Base-by-base conservation (phyloP, 352 stramenopile species). In the Thraustotheca clavata region DNA sequence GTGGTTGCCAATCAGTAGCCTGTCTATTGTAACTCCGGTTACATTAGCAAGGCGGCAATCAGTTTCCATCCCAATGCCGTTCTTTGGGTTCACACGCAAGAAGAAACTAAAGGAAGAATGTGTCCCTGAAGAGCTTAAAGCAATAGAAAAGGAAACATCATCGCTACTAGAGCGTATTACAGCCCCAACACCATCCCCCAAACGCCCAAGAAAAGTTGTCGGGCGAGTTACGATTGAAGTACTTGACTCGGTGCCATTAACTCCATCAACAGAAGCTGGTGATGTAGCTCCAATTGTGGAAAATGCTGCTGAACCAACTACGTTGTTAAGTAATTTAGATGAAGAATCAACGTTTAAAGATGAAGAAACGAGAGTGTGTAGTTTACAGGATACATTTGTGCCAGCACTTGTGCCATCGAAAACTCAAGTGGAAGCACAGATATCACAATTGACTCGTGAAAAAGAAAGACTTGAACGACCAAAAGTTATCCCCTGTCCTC, bases 141-240 rank as follows among this genome's bases (percentile, higher is more conserved):
- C 85, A 52, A 67, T 91, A 16, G 71, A 88, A 36, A 72, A 71
- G 0, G 82, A 89, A 67, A 91, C 82, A 0, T 32, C 73, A 0
- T 71, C 81, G 67, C 69, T 91, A 4, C 69, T 91, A 46, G 60
- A 76, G 22, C 73, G 81, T 16, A 71, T 89, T 8, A 85, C 85
- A 54, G 83, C 70, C 0, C 70, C 77, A 1, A 59, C 62, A 16
- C 38, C 65, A 11, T 71, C 22, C 20, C 6, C 4, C 8, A 26
- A 40, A 12, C 68, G 67, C 47, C 36, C 46, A 27, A 49, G 36
- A 4, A 77, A 87, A 73, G 59, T 66, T 20, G 68, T 77, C 24
- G 60, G 68, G 7, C 62, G 71, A 4, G 63, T 86, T 49, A 90
- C 81, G 0, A 88, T 90, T 40, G 79, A 90, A 67, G 79, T 90